Evolutionary conservation across 345 rosid species (phyloP).

Genomic region (Citrus sp.): DNA sequence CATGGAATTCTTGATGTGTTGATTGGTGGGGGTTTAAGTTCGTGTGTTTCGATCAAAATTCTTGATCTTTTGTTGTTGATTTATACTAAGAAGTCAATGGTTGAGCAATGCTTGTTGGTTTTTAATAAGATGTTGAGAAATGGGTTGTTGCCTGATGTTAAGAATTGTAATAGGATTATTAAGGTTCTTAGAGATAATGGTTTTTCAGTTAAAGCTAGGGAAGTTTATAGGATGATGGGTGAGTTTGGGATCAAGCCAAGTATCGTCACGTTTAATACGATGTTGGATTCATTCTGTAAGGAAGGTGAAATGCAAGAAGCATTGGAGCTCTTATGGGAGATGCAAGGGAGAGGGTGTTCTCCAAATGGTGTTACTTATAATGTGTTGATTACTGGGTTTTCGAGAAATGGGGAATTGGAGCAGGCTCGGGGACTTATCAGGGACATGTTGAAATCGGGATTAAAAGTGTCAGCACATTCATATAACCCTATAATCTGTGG

Average conservation of each 20-base stretch:
- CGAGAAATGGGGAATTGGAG: slow-evolving; percentile 48
- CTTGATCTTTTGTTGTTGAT: slow-evolving; percentile 58
- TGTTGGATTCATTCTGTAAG: slow-evolving; percentile 57
- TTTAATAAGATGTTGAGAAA: slow-evolving; percentile 56
- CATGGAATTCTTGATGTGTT: slow-evolving; percentile 53
- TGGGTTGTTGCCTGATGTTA: slow-evolving; percentile 55
- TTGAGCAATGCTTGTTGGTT: slow-evolving; percentile 41
- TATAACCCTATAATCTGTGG: slow-evolving; percentile 59
- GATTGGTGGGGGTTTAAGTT: slow-evolving; percentile 28
- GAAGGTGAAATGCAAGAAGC: slow-evolving; percentile 54
- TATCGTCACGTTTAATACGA: slow-evolving; percentile 50
- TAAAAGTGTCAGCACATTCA: slow-evolving; percentile 43
- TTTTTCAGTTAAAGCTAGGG: slow-evolving; percentile 28
- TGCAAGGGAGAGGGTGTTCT: slow-evolving; percentile 34
- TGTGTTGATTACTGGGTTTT: slow-evolving; percentile 53
- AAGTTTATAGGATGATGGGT: slow-evolving; percentile 47
- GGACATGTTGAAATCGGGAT: slow-evolving; percentile 50
- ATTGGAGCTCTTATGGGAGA: slow-evolving; percentile 37
- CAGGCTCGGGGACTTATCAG: slow-evolving; percentile 46
- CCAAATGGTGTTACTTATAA: slow-evolving; percentile 57
- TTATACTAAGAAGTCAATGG: slow-evolving; percentile 50
- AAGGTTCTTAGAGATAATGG: slow-evolving; percentile 49
- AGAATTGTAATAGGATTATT: slow-evolving; percentile 62
- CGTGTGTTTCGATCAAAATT: slow-evolving; percentile 31
- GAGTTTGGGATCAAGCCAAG: slow-evolving; percentile 52